Conservation (phyloP, 257 asterid species). For the Solanum paucissectum region DNA sequence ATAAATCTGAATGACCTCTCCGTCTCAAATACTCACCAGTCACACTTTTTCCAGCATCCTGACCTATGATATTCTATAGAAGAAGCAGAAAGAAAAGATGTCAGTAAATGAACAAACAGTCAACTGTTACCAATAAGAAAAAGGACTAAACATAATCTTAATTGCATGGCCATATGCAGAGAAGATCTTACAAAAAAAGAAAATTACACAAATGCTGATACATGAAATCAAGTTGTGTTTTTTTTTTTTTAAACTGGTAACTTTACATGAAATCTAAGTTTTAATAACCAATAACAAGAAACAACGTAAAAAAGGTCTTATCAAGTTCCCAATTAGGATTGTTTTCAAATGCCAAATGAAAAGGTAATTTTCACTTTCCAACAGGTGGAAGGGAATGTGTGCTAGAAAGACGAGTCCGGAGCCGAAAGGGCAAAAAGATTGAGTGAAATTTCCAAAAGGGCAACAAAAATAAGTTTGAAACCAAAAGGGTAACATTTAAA, state of each 20-base stretch:
- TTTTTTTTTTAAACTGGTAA: neutral
- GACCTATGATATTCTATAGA: conserved; percentile 76
- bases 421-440: too few species aligned
- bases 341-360: neutral
- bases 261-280: neutral
- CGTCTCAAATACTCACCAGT: conserved; percentile 65
- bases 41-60: conserved; percentile 62
- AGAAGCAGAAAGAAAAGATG: neutral
- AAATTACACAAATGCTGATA: neutral
- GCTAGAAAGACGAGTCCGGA: neutral
- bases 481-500: too few species aligned
- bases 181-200: neutral
- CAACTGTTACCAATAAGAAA: neutral
- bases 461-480: too few species aligned
- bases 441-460: too few species aligned
- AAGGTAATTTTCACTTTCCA: neutral
- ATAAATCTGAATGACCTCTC: conserved; percentile 52
- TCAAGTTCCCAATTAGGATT: neutral
- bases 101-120: neutral
- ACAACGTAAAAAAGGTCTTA: neutral
- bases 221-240: neutral
- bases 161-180: neutral
- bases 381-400: neutral
- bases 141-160: neutral
- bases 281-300: neutral